phyloP scores from a whole-genome alignment of 768 basidiomycete species.

The Tricholoma furcatifolium region DNA sequence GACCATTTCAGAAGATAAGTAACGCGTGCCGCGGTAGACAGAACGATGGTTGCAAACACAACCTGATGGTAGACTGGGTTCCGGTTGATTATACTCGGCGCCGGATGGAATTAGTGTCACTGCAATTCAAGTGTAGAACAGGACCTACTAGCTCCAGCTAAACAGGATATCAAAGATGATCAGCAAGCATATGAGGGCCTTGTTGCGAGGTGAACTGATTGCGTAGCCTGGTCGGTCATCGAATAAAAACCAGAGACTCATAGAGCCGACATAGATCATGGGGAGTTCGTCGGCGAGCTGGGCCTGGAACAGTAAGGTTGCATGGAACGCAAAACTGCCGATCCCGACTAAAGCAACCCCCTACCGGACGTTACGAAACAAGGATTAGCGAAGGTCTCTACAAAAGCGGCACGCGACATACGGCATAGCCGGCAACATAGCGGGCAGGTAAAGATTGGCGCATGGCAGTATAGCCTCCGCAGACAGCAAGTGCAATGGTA shows the following conservation, averaged over 20 bases:
- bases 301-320: slow-evolving; percentile 70
- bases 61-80: slow-evolving; percentile 82
- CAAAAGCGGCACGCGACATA: slow-evolving; percentile 19
- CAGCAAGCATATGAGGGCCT: slow-evolving; percentile 34
- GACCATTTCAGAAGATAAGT: slow-evolving; percentile 51
- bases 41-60: slow-evolving; percentile 62
- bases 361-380: slow-evolving; percentile 39
- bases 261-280: slow-evolving; percentile 73
- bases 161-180: slow-evolving; percentile 58
- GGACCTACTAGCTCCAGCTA: slow-evolving; percentile 69
- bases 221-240: slow-evolving; percentile 54
- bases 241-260: slow-evolving; percentile 59
- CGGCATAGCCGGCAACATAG: slow-evolving; percentile 41
- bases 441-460: slow-evolving; percentile 38
- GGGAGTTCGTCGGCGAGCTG: slow-evolving; percentile 83
- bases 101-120: slow-evolving; percentile 6
- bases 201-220: slow-evolving; percentile 34
- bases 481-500: slow-evolving; percentile 51
- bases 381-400: background rate
- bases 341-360: slow-evolving; percentile 70
- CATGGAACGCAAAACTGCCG: slow-evolving; percentile 79
- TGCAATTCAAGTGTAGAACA: background rate
- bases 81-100: slow-evolving; percentile 55
- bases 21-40: slow-evolving; percentile 46
- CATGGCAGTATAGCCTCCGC: slow-evolving; percentile 38